Conservation (phyloP, 169 alveolate genomes). For the Babesia sp. region DNA sequence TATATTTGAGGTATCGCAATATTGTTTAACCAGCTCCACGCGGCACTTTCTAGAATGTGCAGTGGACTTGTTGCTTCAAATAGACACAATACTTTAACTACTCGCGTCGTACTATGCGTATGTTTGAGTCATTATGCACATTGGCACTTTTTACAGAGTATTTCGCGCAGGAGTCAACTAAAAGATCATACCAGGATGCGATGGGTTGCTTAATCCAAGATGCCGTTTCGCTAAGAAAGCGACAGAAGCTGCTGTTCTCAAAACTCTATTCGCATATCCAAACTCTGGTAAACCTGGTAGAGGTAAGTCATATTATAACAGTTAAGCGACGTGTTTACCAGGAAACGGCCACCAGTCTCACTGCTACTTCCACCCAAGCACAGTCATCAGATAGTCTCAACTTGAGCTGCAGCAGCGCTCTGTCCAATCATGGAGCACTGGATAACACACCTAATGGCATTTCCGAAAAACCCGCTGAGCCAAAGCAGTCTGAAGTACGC, state of each 20-base stretch:
- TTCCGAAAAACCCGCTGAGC: background rate
- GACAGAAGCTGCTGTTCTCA: slow-evolving; percentile 42
- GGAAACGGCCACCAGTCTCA: slow-evolving; percentile 38
- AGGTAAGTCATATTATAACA: slow-evolving; percentile 5
- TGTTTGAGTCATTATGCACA: background rate
- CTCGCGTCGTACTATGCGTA: slow-evolving; percentile 3
- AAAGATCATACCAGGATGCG: slow-evolving; percentile 56
- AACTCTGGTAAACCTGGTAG: slow-evolving; percentile 14
- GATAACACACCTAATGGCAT: background rate
- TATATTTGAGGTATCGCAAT: background rate
- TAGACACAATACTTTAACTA: background rate
- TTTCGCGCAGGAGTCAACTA: background rate
- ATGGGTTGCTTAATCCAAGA: slow-evolving; percentile 59
- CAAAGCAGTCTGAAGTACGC: too few relatives aligned
- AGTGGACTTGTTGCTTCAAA: background rate
- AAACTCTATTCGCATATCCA: slow-evolving; percentile 31
- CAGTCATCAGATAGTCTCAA: background rate
- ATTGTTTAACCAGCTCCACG: background rate
- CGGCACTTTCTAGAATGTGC: background rate
- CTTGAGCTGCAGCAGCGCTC: background rate
- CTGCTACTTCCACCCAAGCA: background rate
- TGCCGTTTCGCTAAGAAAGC: slow-evolving; percentile 43
- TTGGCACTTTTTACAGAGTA: background rate
- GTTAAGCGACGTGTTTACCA: background rate
- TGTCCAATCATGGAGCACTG: background rate